These are phyloP conservation scores for Penicillium samsonianum DNA, from an alignment of 495 filamentous ascomycete genomes.

Conservation along the genomic window DNA sequence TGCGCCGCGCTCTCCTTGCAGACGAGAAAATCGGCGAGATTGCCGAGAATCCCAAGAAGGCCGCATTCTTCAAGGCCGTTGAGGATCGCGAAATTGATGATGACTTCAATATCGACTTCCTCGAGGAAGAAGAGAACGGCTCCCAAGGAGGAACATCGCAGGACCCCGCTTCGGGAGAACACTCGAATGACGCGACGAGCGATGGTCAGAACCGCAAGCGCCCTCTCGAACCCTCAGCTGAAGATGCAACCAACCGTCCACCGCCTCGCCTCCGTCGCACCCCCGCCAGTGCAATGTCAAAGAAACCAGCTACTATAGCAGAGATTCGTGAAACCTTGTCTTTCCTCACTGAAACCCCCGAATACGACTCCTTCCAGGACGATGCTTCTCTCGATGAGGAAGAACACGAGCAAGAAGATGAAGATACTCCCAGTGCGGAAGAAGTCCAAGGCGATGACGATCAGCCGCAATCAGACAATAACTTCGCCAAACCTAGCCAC, in stretches of 20 bases:
- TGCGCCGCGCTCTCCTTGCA: conserved; percentile 85
- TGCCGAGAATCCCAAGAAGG: conserved; percentile 84
- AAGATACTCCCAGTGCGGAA: conserved; percentile 38
- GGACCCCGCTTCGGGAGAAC: conserved; percentile 32
- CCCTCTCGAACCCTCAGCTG: conserved; percentile 46
- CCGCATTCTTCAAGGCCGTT: conserved; percentile 85
- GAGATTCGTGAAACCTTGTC: conserved; percentile 81
- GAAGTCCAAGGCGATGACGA: conserved; percentile 38
- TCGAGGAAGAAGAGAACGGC: conserved; percentile 53
- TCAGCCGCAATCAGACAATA: conserved; percentile 29
- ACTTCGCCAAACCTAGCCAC: conserved; percentile 40
- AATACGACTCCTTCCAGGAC: conserved; percentile 54
- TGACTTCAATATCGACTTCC: conserved; percentile 74
- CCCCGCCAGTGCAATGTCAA: conserved; percentile 51
- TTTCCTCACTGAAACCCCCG: conserved; percentile 75
- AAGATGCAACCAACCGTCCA: conserved; percentile 54
- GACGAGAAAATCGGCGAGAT: conserved; percentile 90
- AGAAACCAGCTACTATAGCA: conserved; percentile 66
- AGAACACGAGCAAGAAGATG: conserved; percentile 38
- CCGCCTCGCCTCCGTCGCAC: conserved; percentile 68
- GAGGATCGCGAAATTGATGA: conserved; percentile 82
- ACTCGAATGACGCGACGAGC: conserved; percentile 25
- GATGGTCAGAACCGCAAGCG: conserved; percentile 57
- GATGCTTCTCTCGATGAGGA: conserved; percentile 46
- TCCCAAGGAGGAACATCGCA: conserved; percentile 50